Evolutionary conservation across 805 yeast species (phyloP).

Genomic region (Suhomyces faveliae): DNA sequence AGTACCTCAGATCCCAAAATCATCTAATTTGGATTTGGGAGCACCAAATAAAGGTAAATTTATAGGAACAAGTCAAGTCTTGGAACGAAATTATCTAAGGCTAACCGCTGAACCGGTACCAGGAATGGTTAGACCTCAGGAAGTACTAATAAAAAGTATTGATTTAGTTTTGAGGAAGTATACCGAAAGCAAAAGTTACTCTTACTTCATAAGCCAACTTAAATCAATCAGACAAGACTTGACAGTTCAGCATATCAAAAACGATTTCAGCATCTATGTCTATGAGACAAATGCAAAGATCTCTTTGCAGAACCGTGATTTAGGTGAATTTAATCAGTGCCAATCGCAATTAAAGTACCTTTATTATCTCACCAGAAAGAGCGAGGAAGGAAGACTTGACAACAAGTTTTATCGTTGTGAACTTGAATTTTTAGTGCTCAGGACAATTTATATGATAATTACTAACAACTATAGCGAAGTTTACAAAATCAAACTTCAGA

Average conservation of each 20-base stretch:
- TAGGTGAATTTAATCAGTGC: constrained; percentile 96
- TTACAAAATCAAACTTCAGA: constrained; percentile 35
- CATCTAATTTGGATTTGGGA: background rate
- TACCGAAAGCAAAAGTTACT: constrained; percentile 50
- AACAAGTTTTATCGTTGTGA: constrained; percentile 21
- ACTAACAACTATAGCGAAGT: constrained; percentile 65
- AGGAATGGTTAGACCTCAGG: constrained; percentile 70
- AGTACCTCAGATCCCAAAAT: background rate
- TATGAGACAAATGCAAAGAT: constrained; percentile 85
- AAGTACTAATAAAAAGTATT: constrained; percentile 57
- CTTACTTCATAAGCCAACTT: constrained; percentile 83
- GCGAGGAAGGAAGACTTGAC: constrained; percentile 24
- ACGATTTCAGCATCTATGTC: constrained; percentile 70
- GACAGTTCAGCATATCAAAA: constrained; percentile 84
- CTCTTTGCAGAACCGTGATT: constrained; percentile 79
- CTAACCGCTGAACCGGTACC: constrained; percentile 93
- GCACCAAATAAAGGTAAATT: constrained; percentile 13
- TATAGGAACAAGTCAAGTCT: constrained; percentile 59
- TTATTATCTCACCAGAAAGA: constrained; percentile 44
- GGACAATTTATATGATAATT: constrained; percentile 70
- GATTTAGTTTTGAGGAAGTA: constrained; percentile 54
- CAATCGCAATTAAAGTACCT: constrained; percentile 73
- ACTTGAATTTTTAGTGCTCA: constrained; percentile 69
- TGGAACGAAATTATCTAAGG: constrained; percentile 80
- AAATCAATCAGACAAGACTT: constrained; percentile 91